These are phyloP conservation scores for Neurospora sp. DNA, from an alignment of 495 filamentous ascomycete species.

Conservation along the genomic window DNA sequence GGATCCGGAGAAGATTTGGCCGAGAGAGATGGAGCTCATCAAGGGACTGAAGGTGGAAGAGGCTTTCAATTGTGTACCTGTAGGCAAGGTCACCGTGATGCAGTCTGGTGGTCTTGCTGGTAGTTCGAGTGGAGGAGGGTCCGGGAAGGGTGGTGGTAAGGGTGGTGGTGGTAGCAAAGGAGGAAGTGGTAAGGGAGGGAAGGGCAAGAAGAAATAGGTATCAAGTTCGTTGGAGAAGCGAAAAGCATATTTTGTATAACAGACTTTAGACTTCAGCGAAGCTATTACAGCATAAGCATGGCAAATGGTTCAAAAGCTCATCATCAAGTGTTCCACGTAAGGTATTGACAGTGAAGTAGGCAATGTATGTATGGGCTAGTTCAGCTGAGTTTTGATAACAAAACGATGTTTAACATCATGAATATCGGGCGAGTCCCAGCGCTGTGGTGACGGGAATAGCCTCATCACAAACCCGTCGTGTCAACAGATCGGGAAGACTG, in stretches of 20 bases:
- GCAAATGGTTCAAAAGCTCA: background rate
- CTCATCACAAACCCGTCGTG: background rate
- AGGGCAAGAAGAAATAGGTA: conserved; percentile 5
- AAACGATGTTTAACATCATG: background rate
- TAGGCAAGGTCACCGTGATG: conserved; percentile 79
- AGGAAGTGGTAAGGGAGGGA: conserved; percentile 7
- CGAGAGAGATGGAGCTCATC: conserved; percentile 70
- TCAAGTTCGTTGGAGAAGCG: background rate
- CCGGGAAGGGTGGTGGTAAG: conserved; percentile 32
- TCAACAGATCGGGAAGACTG: background rate
- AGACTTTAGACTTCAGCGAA: background rate
- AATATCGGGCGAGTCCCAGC: background rate
- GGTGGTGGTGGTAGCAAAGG: conserved; percentile 9
- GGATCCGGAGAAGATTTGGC: conserved; percentile 71
- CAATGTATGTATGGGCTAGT: background rate
- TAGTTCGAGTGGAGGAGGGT: conserved; percentile 29
- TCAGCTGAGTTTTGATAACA: background rate
- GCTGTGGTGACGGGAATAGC: background rate
- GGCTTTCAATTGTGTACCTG: conserved; percentile 69
- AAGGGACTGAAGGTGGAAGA: conserved; percentile 72
- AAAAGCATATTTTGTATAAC: background rate
- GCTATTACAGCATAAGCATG: background rate
- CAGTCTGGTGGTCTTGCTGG: conserved; percentile 42
- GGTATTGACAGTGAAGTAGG: background rate
- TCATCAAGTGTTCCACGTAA: background rate